Evolutionary conservation across 1,284 basidiomycete genomes (phyloP).

Genomic region (Garcileccinum viscosum): DNA sequence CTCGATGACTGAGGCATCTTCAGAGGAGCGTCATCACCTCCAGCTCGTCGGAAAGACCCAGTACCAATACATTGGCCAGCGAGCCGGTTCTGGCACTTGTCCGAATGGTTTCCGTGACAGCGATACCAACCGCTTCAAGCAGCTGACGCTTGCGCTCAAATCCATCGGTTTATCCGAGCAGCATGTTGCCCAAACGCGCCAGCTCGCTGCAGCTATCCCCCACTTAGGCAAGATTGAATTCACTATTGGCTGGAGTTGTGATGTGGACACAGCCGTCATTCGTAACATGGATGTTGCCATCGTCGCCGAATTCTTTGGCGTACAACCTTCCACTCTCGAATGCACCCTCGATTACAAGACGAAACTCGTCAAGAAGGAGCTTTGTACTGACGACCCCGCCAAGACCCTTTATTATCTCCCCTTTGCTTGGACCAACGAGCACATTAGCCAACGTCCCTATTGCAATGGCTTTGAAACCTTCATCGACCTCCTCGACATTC

Average conservation of each 20-base stretch:
- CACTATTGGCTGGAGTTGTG: constrained; percentile 78
- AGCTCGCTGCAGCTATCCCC: constrained; percentile 92
- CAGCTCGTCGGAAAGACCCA: constrained; percentile 79
- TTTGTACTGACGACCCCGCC: constrained; percentile 95
- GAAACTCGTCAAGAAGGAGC: constrained; percentile 90
- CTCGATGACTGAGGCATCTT: constrained; percentile 86
- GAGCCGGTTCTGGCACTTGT: constrained; percentile 47
- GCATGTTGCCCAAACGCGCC: constrained; percentile 93
- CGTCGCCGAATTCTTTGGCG: constrained; percentile 91
- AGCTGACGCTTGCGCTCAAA: constrained; percentile 93
- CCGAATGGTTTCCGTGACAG: constrained; percentile 63
- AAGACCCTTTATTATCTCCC: constrained; percentile 93
- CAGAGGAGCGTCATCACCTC: constrained; percentile 88
- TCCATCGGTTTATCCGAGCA: constrained; percentile 91
- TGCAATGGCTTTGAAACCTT: constrained; percentile 90
- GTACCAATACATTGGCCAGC: constrained; percentile 86
- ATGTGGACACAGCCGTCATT: constrained; percentile 89
- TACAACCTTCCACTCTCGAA: constrained; percentile 78
- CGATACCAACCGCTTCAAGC: constrained; percentile 84
- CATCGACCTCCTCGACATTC: constrained; percentile 94
- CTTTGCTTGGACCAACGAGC: constrained; percentile 96
- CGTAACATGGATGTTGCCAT: constrained; percentile 80
- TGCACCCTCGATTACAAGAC: constrained; percentile 91
- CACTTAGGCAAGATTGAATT: constrained; percentile 97
- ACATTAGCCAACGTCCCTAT: constrained; percentile 93